Evolutionary conservation across 163 green algal species (phyloP), one percentile per base, ranked within the genome.

Genomic region (Chloroidium sp.): DNA sequence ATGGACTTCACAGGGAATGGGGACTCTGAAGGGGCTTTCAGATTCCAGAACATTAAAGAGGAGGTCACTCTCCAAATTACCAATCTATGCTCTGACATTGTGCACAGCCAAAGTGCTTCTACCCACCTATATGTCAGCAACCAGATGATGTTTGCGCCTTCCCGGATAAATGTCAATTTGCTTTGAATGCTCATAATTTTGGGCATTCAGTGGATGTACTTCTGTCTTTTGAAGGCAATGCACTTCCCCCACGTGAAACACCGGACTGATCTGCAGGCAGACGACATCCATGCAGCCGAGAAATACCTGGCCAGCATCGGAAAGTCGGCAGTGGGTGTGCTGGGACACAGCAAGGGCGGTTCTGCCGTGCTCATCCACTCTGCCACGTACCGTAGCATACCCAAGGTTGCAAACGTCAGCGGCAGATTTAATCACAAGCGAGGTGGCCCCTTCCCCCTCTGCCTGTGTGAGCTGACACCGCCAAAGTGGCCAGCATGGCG

Each of bases 321-420:
- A 2, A 82, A 82, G 80, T 72, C 2, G 0, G 88, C 91, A 2
- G 12, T 69, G 4, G 61, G 64, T 1, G n/a, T 88, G 77, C 74
- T 86, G 90, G 90, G 86, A 2, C 90, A 94, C 82, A 88, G 79
- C 82, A 94, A 94, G 79, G 89, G 82, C 69, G 90, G 78, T 36
- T 87, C 84, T 60, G 81, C 82, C 0, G 89, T 92, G 1, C 58
- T 94, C 59, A 78, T 92, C 69, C 92, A 93, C 79, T 78, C 80
- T 1, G 82, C 84, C 0, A 80, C 80, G 62, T 87, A 90, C 62
- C 85, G 90, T 76, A 86, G 90, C 59, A 81, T 93, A 0, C 88
- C 88, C 2, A 13, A 81, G 0, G 82, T 94, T 3, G 87, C 92
- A 10, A 93, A 92, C 78, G 80, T 92, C 0, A 81, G 85, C 12